Evolutionary conservation across 768 basidiomycete genomes (phyloP).

Genomic region (Gelatoporia subvermispora): DNA sequence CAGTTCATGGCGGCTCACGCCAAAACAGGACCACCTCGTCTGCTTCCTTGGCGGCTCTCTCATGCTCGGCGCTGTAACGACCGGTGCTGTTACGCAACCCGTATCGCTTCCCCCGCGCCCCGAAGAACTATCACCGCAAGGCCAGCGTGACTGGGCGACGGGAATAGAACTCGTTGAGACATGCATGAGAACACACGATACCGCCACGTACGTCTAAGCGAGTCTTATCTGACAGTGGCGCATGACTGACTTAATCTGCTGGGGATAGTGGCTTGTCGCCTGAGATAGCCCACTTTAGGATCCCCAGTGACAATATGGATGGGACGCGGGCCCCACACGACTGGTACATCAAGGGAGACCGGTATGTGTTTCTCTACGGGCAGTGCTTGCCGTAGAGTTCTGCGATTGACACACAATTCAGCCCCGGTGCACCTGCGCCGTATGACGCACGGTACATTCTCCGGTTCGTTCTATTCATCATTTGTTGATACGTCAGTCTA

Average conservation of each 20-base stretch:
- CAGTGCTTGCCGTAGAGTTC: background rate
- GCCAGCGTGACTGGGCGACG: constrained; percentile 74
- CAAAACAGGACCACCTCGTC: constrained; percentile 94
- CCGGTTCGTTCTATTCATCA: constrained; percentile 38
- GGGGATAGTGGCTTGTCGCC: constrained; percentile 72
- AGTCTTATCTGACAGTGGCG: background rate
- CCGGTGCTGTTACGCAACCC: constrained; percentile 46
- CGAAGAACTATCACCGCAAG: constrained; percentile 55
- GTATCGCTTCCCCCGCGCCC: constrained; percentile 66
- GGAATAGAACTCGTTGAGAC: constrained; percentile 82
- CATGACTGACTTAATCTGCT: background rate
- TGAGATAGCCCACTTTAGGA: constrained; percentile 85
- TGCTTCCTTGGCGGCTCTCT: constrained; percentile 93
- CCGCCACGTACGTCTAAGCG: constrained; percentile 57
- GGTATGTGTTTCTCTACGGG: constrained; percentile 33
- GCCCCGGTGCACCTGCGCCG: constrained; percentile 27
- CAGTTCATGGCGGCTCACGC: constrained; percentile 69
- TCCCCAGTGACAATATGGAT: constrained; percentile 51
- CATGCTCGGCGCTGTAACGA: constrained; percentile 79
- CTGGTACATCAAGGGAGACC: constrained; percentile 90
- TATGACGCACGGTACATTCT: constrained; percentile 94
- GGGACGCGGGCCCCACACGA: constrained; percentile 46
- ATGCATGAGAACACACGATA: constrained; percentile 83
- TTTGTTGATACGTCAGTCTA: background rate
- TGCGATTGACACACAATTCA: constrained; percentile 9